Percentiles rank a stretch among this genome's conserved stretches.
Conservation (phyloP, 495 filamentous ascomycete species). For the Lophiotrema nucula region DNA sequence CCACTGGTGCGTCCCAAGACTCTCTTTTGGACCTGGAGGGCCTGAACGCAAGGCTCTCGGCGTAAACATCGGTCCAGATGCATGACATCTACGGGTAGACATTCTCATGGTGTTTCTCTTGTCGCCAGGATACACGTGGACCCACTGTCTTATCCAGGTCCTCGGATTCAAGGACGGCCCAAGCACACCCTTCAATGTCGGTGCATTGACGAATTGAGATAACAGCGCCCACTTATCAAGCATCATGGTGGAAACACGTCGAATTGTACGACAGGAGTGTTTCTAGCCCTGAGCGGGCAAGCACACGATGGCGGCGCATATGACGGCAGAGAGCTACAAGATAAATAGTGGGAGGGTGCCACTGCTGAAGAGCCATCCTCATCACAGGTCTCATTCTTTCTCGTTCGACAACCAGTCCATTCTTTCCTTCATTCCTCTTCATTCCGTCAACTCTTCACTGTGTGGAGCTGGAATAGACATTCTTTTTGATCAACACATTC, state of each 20-base stretch:
- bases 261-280: too few relatives aligned
- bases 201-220: neutral
- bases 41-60: neutral
- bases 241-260: too few relatives aligned
- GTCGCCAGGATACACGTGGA: slow-evolving; percentile 1
- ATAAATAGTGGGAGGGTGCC: too few relatives aligned
- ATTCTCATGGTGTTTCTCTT: neutral
- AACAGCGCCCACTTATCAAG: neutral
- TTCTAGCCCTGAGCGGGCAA: too few relatives aligned
- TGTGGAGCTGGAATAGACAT: slow-evolving; percentile 23
- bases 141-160: neutral
- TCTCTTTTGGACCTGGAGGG: neutral
- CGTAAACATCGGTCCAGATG: neutral
- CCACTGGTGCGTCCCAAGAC: neutral
- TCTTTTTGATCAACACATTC: slow-evolving; percentile 22
- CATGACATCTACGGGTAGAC: neutral
- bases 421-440: slow-evolving; percentile 10
- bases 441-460: slow-evolving; percentile 22
- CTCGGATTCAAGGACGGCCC: neutral
- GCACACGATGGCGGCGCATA: too few relatives aligned
- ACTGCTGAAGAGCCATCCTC: slow-evolving; percentile 9
- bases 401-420: slow-evolving; percentile 7
- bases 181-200: slow-evolving; percentile 8
- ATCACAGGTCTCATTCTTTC: slow-evolving; percentile 14
- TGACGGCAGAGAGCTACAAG: too few relatives aligned